Percentiles rank a stretch among this genome's conserved stretches.
Evolutionary conservation across 305 asterid genomes (phyloP).

Genomic region (Fraxinus angustifolia): DNA sequence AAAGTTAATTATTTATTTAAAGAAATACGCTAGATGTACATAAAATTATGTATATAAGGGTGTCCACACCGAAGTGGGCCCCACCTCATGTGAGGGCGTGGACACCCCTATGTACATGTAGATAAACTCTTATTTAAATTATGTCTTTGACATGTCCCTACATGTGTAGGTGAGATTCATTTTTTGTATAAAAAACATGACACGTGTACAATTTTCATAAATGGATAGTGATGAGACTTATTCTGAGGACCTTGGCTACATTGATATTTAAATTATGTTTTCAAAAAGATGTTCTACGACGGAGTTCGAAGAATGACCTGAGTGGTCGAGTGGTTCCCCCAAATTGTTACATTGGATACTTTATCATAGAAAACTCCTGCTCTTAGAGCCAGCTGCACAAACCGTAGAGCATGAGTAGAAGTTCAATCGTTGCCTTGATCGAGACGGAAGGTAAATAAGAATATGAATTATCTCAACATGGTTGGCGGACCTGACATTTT

Average conservation of each 20-base stretch:
- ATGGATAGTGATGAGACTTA: not conserved
- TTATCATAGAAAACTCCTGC: slow-evolving; percentile 96
- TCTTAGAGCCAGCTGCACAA: slow-evolving; percentile 74
- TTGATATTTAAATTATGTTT: not conserved
- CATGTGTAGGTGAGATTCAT: not conserved
- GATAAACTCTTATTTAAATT: not conserved
- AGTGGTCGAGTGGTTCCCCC: slow-evolving; percentile 99
- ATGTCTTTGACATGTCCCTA: no score
- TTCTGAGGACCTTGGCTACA: not conserved
- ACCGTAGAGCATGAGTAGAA: slow-evolving; percentile 5
- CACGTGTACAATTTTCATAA: not conserved
- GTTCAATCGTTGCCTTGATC: not conserved
- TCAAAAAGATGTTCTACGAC: not conserved
- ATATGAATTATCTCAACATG: not conserved
- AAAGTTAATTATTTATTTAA: not conserved
- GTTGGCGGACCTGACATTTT: slow-evolving; percentile 74
- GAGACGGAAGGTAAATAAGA: not conserved
- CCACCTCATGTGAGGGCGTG: no score
- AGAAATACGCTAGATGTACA: no score
- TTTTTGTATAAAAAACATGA: not conserved
- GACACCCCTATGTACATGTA: no score
- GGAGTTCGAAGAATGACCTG: slow-evolving; percentile 47
- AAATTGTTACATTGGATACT: slow-evolving; percentile 88
- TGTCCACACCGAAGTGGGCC: no score
- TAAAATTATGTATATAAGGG: no score